phyloP scores from a whole-genome alignment of 805 yeast species.

The Metschnikowia noctiluminum region DNA sequence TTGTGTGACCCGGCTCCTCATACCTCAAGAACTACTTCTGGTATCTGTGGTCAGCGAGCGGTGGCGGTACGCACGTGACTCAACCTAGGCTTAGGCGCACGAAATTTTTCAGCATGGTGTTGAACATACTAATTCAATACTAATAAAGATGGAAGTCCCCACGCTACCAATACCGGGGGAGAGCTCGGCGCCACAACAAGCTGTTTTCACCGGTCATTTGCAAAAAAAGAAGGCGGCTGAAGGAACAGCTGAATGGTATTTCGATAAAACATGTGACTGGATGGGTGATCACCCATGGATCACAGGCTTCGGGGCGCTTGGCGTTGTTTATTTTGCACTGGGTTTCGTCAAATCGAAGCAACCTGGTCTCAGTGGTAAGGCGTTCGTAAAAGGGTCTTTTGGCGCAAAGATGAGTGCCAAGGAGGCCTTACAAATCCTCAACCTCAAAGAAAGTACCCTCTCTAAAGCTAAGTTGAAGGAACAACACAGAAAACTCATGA shows the following conservation, averaged over 20 bases:
- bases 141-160: conserved; percentile 49
- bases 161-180: conserved; percentile 58
- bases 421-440: conserved; percentile 84
- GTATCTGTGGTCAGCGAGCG: neutral
- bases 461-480: conserved; percentile 67
- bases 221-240: conserved; percentile 40
- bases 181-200: conserved; percentile 18
- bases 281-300: conserved; percentile 76
- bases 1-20: no score
- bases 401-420: conserved; percentile 85
- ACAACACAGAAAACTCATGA: conserved; percentile 79
- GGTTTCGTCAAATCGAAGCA: conserved; percentile 64
- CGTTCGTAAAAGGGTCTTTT: conserved; percentile 83
- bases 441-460: conserved; percentile 63
- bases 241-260: conserved; percentile 57
- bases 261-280: conserved; percentile 56
- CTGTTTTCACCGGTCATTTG: conserved; percentile 36
- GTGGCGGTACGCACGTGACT: conserved; percentile 11
- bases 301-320: conserved; percentile 66
- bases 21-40: neutral
- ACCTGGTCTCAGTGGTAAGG: conserved; percentile 64
- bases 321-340: conserved; percentile 59
- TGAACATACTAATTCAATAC: neutral
- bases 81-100: neutral
- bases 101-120: conserved; percentile 3